phyloP scores from a whole-genome alignment of 1,284 basidiomycete species.

The Volvariella surrecta region DNA sequence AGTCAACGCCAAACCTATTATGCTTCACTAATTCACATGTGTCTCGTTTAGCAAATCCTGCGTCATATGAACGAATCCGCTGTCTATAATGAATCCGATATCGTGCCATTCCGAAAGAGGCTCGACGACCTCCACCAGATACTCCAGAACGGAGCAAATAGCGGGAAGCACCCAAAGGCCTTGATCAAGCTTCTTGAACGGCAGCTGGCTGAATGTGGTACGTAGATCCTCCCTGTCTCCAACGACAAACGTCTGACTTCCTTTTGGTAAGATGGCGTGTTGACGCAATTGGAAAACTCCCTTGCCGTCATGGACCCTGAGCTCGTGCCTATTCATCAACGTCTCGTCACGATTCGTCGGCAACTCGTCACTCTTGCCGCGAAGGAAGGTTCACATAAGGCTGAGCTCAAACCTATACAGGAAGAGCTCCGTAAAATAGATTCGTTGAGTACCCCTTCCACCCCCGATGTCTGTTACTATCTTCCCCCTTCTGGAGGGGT shows the following conservation, averaged over 20 bases:
- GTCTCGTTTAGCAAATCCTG: constrained; percentile 72
- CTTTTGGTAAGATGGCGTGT: constrained; percentile 54
- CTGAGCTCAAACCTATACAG: constrained; percentile 84
- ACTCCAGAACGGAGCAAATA: constrained; percentile 59
- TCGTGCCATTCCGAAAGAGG: constrained; percentile 78
- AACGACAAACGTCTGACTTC: constrained; percentile 11
- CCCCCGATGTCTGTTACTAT: constrained; percentile 19
- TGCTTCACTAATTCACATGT: constrained; percentile 3
- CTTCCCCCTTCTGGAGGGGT: constrained; percentile 6
- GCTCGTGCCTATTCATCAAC: constrained; percentile 84
- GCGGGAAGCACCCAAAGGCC: constrained; percentile 78
- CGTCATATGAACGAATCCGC: constrained; percentile 92
- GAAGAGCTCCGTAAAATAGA: constrained; percentile 96
- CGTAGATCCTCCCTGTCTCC: constrained; percentile 5
- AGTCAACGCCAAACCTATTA: constrained; percentile 5
- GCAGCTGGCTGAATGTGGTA: constrained; percentile 89
- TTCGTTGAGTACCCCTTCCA: constrained; percentile 61
- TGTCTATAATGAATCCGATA: constrained; percentile 85
- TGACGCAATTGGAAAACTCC: constrained; percentile 74
- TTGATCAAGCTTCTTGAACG: constrained; percentile 88
- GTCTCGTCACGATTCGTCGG: constrained; percentile 81
- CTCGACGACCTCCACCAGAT: constrained; percentile 76
- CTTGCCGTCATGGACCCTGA: constrained; percentile 81
- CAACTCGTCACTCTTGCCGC: constrained; percentile 87
- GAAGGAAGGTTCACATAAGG: constrained; percentile 76